These are phyloP conservation scores for Hymenoscyphus scutula DNA, from an alignment of 2,329 filamentous ascomycete genomes.

Conservation along the genomic window DNA sequence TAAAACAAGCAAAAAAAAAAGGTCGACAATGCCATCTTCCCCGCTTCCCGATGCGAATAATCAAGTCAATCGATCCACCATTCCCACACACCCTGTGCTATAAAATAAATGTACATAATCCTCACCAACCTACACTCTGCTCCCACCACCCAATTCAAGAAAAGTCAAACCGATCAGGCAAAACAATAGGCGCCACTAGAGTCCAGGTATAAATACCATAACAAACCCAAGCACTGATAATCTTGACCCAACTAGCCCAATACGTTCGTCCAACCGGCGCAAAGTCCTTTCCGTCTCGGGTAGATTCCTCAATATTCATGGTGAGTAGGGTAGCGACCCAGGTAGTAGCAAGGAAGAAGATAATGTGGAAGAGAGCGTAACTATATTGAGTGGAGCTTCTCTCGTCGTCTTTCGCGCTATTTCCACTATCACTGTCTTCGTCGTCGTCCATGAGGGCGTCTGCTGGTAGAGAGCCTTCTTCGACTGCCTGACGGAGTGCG, in stretches of 20 bases:
- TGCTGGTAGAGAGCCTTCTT: constrained; percentile 87
- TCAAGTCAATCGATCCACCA: neutral
- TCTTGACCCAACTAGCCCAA: constrained; percentile 99
- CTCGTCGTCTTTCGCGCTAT: constrained; percentile 79
- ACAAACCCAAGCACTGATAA: constrained; percentile 95
- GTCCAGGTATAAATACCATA: constrained; percentile 95
- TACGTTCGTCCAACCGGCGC: constrained; percentile 92
- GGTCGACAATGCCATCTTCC: neutral
- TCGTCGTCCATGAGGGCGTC: constrained; percentile 77
- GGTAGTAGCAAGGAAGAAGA: constrained; percentile 93
- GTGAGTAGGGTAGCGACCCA: constrained; percentile 93
- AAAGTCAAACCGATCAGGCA: constrained; percentile 82
- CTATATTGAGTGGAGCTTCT: constrained; percentile 88
- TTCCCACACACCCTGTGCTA: neutral
- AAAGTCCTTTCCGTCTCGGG: constrained; percentile 72
- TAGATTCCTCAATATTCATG: constrained; percentile 68
- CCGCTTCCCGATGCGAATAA: neutral
- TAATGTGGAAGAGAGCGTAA: constrained; percentile 93
- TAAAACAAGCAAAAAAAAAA: constrained; percentile 1
- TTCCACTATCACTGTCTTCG: constrained; percentile 57
- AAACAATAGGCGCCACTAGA: constrained; percentile 76
- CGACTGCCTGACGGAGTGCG: constrained; percentile 85
- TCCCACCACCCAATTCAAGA: constrained; percentile 20
- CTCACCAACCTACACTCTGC: neutral
- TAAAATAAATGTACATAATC: neutral